Evolutionary conservation across 2,329 filamentous ascomycete genomes (phyloP), one percentile per base, ranked within the genome.

Genomic region (Colletotrichum destructivum): DNA sequence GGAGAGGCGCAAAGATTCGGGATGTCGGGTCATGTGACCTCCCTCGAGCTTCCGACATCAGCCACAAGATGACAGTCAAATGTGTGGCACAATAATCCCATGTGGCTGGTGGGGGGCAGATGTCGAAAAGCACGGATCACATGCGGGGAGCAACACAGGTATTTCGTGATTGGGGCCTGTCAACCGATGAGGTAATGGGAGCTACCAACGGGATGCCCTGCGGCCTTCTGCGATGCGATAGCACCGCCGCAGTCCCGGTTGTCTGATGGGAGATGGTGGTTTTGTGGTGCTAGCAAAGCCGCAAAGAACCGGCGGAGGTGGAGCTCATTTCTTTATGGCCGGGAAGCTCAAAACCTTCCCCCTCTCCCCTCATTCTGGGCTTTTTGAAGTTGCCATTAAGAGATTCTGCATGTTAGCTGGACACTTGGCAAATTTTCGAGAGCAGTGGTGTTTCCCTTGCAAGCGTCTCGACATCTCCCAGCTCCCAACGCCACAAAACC

Each of bases 1-100:
- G 70, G 70, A 71, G 56, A 69, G 65, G 69, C 69, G 69, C 66
- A 72, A 64, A 69, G 69, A 64, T 61, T 69, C 70, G 70, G 67
- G 67, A 72, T 40, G 46, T 16, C n/a, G 35, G 67, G 61, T 72
- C 70, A 72, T 66, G 67, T 72, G 70, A 71, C 44, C 26, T 54
- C 18, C 70, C 61, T 70, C n/a, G 26, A 52, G 55, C 54, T 66
- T 46, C 61, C 70, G 70, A 3, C 15, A 47, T 35, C 12, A 51
- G 66, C 67, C 68, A 62, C 64, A 52, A 9, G 5, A 3, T 12
- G 51, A 18, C 7, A 47, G 47, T 62, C 23, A 61, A 21, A 26
- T 49, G 18, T 49, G 18, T 60, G 60, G 60, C 59, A 7, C 44
- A 47, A 2, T 6, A 1, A 1, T 51, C 5, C 11, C 1, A 23